These are phyloP conservation scores for Monilinia polystroma DNA, from an alignment of 2,329 filamentous ascomycete genomes.

Conservation along the genomic window DNA sequence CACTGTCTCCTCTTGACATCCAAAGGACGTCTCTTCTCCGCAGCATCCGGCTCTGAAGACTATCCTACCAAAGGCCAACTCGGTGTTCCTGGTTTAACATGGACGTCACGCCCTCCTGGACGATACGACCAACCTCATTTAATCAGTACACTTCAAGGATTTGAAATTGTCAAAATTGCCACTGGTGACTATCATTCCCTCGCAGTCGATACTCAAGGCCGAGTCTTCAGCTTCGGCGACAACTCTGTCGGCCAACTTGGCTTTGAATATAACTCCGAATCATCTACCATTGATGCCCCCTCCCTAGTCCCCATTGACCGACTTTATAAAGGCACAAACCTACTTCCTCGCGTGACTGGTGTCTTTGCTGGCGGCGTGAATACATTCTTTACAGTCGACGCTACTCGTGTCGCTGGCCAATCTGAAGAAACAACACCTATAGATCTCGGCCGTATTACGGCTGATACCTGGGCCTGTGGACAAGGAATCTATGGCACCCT, in stretches of 20 bases:
- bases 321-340: conserved; percentile 67
- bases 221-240: conserved; percentile 85
- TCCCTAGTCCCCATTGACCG: conserved; percentile 67
- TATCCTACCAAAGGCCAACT: conserved; percentile 85
- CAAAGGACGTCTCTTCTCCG: conserved; percentile 81
- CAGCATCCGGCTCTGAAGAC: conserved; percentile 73
- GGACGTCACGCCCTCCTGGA: conserved; percentile 72
- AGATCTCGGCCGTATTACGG: conserved; percentile 56
- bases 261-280: conserved; percentile 65
- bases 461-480: conserved; percentile 85
- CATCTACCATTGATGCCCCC: conserved; percentile 65
- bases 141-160: conserved; percentile 67
- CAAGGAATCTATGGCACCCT: conserved; percentile 80
- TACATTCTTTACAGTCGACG: conserved; percentile 84
- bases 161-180: conserved; percentile 72
- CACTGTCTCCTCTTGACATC: conserved; percentile 85
- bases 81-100: conserved; percentile 79
- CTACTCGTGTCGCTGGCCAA: conserved; percentile 55
- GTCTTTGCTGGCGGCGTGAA: conserved; percentile 85
- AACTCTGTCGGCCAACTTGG: conserved; percentile 90
- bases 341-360: conserved; percentile 66
- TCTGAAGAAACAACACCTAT: conserved; percentile 42
- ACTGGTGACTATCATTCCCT: conserved; percentile 85
- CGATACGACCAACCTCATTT: conserved; percentile 82
- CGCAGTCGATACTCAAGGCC: conserved; percentile 71